Conservation (phyloP, 768 basidiomycete genomes). For the Serendipita sp. region DNA sequence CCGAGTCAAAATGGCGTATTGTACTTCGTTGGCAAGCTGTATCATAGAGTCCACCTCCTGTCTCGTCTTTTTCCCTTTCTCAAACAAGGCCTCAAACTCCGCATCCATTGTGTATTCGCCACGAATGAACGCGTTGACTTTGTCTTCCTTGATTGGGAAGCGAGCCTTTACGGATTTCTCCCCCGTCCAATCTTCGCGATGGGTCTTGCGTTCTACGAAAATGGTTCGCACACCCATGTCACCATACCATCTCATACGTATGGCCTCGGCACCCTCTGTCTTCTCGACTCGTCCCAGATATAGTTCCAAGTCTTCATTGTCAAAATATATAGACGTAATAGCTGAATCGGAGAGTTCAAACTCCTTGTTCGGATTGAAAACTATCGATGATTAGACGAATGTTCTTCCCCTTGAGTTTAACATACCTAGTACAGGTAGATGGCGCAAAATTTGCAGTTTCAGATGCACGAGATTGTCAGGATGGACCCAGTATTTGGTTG, state of each 20-base stretch:
- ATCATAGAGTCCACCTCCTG: slow-evolving; percentile 88
- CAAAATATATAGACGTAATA: slow-evolving; percentile 94
- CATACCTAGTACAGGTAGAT: slow-evolving; percentile 86
- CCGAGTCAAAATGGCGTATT: slow-evolving; percentile 74
- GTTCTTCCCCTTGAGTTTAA: slow-evolving; percentile 9
- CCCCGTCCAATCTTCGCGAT: slow-evolving; percentile 98
- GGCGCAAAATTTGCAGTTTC: slow-evolving; percentile 80
- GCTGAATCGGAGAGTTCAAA: slow-evolving; percentile 55
- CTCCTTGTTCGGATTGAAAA: slow-evolving; percentile 88
- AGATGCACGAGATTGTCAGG: slow-evolving; percentile 87
- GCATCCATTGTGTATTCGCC: slow-evolving; percentile 89
- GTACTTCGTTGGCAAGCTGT: slow-evolving; percentile 92
- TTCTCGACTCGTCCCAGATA: slow-evolving; percentile 96
- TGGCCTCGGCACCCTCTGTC: slow-evolving; percentile 94
- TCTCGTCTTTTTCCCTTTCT: slow-evolving; percentile 84
- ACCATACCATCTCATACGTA: slow-evolving; percentile 95
- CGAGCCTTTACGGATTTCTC: slow-evolving; percentile 46
- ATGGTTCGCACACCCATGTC: slow-evolving; percentile 74
- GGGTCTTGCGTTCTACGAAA: slow-evolving; percentile 78
- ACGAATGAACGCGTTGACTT: slow-evolving; percentile 76
- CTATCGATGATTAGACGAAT: slow-evolving; percentile 24
- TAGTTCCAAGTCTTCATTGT: slow-evolving; percentile 87
- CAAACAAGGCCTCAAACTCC: slow-evolving; percentile 73
- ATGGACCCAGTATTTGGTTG: slow-evolving; percentile 99
- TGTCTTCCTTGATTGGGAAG: slow-evolving; percentile 86